Evolutionary conservation across 2,329 filamentous ascomycete genomes (phyloP).

Genomic region (Plectosphaerella cucumerina): DNA sequence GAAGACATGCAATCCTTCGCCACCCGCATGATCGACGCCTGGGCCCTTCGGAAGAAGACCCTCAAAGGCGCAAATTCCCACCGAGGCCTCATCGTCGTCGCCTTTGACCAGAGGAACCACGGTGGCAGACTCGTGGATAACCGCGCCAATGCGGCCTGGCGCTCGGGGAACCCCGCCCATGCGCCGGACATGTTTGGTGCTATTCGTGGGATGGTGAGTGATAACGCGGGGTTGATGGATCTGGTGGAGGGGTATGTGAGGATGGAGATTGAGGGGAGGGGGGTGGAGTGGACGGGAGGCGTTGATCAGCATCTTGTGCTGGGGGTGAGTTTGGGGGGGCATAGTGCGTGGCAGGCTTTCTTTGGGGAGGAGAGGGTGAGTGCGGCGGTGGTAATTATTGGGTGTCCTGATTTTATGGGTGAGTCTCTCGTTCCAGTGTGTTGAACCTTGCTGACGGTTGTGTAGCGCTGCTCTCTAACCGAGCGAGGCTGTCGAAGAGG

Average conservation of each 20-base stretch:
- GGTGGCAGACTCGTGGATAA: slow-evolving; percentile 66
- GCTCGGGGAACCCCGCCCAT: slow-evolving; percentile 71
- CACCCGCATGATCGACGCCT: slow-evolving; percentile 61
- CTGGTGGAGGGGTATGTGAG: slow-evolving; percentile 74
- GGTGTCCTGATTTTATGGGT: slow-evolving; percentile 84
- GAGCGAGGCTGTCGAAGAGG: slow-evolving; percentile 68
- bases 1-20: slow-evolving; percentile 75
- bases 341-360: slow-evolving; percentile 80
- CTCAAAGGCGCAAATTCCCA: slow-evolving; percentile 23
- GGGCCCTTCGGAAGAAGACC: slow-evolving; percentile 41
- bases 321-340: slow-evolving; percentile 82
- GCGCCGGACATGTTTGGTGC: slow-evolving; percentile 88
- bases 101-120: slow-evolving; percentile 93
- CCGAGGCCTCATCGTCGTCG: slow-evolving; percentile 69
- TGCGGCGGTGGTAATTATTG: slow-evolving; percentile 77
- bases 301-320: slow-evolving; percentile 68
- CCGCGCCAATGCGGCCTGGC: slow-evolving; percentile 73
- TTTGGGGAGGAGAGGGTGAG: slow-evolving; percentile 74
- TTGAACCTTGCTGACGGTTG: slow-evolving; percentile 1
- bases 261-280: slow-evolving; percentile 31
- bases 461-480: slow-evolving; percentile 66
- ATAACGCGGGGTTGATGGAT: slow-evolving; percentile 72
- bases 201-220: slow-evolving; percentile 68
- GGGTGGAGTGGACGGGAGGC: slow-evolving; percentile 16
- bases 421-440: slow-evolving; percentile 17